A percentile compares a stretch with the other conserved stretches of the same genome.
phyloP scores from a whole-genome alignment of 768 basidiomycete genomes.

The Chiua virens region DNA sequence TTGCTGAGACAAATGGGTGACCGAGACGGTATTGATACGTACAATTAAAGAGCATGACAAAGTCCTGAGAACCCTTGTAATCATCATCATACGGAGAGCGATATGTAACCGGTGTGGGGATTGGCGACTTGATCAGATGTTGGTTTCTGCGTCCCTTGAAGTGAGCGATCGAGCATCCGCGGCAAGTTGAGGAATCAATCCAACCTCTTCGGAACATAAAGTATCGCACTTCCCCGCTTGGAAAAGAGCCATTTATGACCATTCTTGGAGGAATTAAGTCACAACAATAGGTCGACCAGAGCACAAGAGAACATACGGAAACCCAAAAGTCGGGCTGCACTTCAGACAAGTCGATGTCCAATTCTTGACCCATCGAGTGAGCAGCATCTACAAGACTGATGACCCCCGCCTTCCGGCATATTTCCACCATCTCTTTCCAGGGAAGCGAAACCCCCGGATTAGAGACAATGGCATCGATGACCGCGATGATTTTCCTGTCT shows the following conservation, averaged over 20 bases:
- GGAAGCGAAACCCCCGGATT: conserved; percentile 64
- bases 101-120: conserved; percentile 58
- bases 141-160: conserved; percentile 49
- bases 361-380: conserved; percentile 74
- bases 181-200: conserved; percentile 6
- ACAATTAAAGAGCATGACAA: conserved; percentile 54
- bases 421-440: conserved; percentile 65
- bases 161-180: background rate
- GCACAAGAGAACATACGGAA: conserved; percentile 46
- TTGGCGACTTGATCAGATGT: conserved; percentile 54
- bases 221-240: conserved; percentile 63
- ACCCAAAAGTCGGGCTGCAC: conserved; percentile 75
- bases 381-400: conserved; percentile 78
- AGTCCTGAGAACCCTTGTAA: conserved; percentile 32
- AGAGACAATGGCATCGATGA: conserved; percentile 69
- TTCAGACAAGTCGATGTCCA: conserved; percentile 54
- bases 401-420: conserved; percentile 64
- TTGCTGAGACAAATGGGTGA: background rate
- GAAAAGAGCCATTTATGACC: conserved; percentile 85
- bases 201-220: conserved; percentile 72
- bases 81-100: conserved; percentile 43
- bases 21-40: background rate
- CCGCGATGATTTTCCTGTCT: conserved; percentile 54
- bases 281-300: background rate
- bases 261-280: conserved; percentile 43